Evolutionary conservation across 2,329 filamentous ascomycete species (phyloP).

Genomic region (Cadophora luteo-olivacea): DNA sequence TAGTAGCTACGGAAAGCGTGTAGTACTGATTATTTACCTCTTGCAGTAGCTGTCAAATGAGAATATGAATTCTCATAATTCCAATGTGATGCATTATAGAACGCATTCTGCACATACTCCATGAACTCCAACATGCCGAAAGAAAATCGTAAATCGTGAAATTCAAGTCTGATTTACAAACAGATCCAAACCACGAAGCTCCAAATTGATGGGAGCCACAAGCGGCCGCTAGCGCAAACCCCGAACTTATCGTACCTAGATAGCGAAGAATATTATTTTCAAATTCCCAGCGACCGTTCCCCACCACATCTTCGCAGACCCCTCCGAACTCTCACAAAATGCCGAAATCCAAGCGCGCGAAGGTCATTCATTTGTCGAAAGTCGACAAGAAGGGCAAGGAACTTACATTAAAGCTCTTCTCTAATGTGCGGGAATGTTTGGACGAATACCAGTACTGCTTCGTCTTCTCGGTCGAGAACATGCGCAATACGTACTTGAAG

Average conservation of each 20-base stretch:
- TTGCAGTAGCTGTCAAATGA: constrained; percentile 80
- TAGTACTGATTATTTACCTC: constrained; percentile 60
- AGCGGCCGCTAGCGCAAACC: constrained; percentile 10
- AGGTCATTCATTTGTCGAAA: constrained; percentile 87
- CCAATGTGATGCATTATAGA: constrained; percentile 87
- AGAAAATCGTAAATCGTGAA: background rate
- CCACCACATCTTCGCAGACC: background rate
- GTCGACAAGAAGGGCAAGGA: constrained; percentile 94
- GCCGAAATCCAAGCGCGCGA: constrained; percentile 96
- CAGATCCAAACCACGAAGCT: background rate
- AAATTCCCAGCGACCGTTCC: background rate
- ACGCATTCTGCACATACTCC: constrained; percentile 93
- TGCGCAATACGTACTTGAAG: constrained; percentile 97
- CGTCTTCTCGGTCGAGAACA: constrained; percentile 93
- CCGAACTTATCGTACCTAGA: constrained; percentile 1
- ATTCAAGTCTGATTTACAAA: no score
- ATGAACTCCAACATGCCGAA: constrained; percentile 90
- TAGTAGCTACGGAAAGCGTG: constrained; percentile 27
- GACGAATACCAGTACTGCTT: constrained; percentile 90
- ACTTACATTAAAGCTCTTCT: constrained; percentile 83
- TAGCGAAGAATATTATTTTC: background rate
- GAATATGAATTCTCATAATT: constrained; percentile 92
- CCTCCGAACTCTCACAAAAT: constrained; percentile 55
- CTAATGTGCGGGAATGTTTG: constrained; percentile 84
- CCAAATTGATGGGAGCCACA: background rate